phyloP scores from a whole-genome alignment of 1,284 basidiomycete species.

The Sanghuangporus weigelae region DNA sequence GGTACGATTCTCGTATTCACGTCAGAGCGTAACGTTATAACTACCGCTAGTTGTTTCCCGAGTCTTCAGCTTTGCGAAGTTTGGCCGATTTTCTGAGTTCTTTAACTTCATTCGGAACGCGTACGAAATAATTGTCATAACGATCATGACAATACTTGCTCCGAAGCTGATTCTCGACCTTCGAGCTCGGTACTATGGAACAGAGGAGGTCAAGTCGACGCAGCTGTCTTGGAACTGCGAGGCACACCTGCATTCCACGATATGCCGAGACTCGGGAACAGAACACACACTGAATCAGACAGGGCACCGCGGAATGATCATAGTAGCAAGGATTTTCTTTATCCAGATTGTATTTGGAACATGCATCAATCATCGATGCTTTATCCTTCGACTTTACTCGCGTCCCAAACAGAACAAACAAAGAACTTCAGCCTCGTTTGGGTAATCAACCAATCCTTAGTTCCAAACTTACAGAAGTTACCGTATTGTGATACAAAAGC shows the following conservation, averaged over 20 bases:
- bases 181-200: neutral
- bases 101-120: neutral
- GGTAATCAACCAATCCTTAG: neutral
- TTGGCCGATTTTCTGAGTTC: neutral
- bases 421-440: neutral
- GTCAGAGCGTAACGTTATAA: neutral
- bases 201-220: neutral
- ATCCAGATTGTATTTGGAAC: neutral
- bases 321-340: neutral
- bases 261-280: too few species aligned
- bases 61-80: neutral
- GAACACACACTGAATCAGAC: too few species aligned
- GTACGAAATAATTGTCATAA: neutral
- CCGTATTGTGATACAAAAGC: neutral
- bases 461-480: neutral
- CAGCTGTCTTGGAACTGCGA: neutral
- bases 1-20: neutral
- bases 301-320: too few species aligned
- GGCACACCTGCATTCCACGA: neutral
- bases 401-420: neutral
- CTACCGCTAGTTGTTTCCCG: neutral
- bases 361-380: neutral
- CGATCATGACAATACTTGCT: conserved; percentile 1
- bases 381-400: neutral
- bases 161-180: neutral